Percentiles rank a stretch among this genome's conserved stretches.
These are phyloP conservation scores for Colletotrichum salicis DNA, from an alignment of 2,329 filamentous ascomycete genomes.

Conservation along the genomic window DNA sequence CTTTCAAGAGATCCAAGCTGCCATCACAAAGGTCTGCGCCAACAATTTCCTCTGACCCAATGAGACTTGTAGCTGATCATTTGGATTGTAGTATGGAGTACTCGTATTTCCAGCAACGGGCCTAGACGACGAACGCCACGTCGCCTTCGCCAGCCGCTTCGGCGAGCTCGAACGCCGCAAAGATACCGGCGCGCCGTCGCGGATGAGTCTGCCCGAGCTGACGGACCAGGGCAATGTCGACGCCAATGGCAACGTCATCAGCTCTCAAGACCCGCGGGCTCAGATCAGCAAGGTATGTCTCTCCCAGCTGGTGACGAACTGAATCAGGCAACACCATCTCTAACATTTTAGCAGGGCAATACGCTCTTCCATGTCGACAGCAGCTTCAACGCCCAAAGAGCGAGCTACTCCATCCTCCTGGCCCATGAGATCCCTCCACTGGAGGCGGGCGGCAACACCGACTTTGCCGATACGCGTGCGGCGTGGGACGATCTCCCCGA, in stretches of 20 bases:
- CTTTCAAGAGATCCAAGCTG: constrained; percentile 10
- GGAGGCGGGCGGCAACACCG: constrained; percentile 60
- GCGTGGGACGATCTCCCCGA: constrained; percentile 59
- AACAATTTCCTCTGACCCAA: background rate
- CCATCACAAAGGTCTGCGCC: constrained; percentile 24
- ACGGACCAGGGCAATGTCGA: constrained; percentile 68
- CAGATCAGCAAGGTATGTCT: constrained; percentile 51
- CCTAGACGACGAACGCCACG: constrained; percentile 61
- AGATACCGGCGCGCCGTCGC: constrained; percentile 15
- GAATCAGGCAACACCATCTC: background rate
- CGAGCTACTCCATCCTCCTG: constrained; percentile 61
- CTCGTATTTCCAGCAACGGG: constrained; percentile 61
- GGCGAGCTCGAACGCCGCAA: constrained; percentile 55
- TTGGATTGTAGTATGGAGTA: constrained; percentile 58
- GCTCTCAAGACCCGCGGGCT: constrained; percentile 49
- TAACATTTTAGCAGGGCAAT: constrained; percentile 50
- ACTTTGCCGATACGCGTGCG: constrained; percentile 63
- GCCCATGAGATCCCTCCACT: constrained; percentile 60
- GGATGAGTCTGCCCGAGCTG: constrained; percentile 49
- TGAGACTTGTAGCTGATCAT: background rate
- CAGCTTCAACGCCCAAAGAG: constrained; percentile 64
- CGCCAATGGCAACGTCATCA: constrained; percentile 45
- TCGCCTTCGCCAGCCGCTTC: constrained; percentile 60
- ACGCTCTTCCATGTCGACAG: constrained; percentile 65
- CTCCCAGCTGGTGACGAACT: too few species aligned